A percentile compares a stretch with the other conserved stretches of the same genome.
Evolutionary conservation across 2,329 filamentous ascomycete genomes (phyloP).

Genomic region (Trichoderma sp.): DNA sequence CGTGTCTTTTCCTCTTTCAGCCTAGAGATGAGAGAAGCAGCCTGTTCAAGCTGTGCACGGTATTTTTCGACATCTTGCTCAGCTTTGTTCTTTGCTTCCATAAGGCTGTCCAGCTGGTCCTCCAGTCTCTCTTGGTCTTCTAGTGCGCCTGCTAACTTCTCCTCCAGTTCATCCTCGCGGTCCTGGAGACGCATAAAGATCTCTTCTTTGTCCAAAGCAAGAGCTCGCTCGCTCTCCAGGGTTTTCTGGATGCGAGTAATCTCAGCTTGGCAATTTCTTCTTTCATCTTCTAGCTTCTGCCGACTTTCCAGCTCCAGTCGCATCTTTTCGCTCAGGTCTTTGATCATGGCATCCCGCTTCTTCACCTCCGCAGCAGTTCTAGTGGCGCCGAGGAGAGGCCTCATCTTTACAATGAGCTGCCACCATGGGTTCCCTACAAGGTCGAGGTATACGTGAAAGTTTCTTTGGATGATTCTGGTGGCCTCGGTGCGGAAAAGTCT

Average conservation of each 20-base stretch:
- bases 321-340: slow-evolving; percentile 82
- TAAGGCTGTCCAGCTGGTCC: slow-evolving; percentile 85
- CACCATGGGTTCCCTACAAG: slow-evolving; percentile 96
- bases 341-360: slow-evolving; percentile 91
- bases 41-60: slow-evolving; percentile 85
- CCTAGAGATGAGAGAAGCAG: slow-evolving; percentile 79
- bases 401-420: slow-evolving; percentile 93
- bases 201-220: slow-evolving; percentile 96
- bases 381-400: slow-evolving; percentile 88
- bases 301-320: slow-evolving; percentile 72
- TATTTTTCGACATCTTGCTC: slow-evolving; percentile 82
- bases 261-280: slow-evolving; percentile 81
- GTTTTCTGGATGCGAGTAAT: slow-evolving; percentile 90
- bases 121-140: slow-evolving; percentile 94
- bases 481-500: slow-evolving; percentile 92
- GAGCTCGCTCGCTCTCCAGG: slow-evolving; percentile 90
- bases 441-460: slow-evolving; percentile 88
- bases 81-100: slow-evolving; percentile 84
- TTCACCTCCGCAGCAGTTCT: slow-evolving; percentile 92
- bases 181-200: slow-evolving; percentile 96
- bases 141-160: slow-evolving; percentile 88
- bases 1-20: slow-evolving; percentile 85
- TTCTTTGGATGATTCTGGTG: slow-evolving; percentile 89
- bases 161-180: slow-evolving; percentile 87
- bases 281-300: slow-evolving; percentile 84